These are phyloP conservation scores for Cochlearia excelsa DNA, from an alignment of 345 rosid genomes.

Conservation along the genomic window DNA sequence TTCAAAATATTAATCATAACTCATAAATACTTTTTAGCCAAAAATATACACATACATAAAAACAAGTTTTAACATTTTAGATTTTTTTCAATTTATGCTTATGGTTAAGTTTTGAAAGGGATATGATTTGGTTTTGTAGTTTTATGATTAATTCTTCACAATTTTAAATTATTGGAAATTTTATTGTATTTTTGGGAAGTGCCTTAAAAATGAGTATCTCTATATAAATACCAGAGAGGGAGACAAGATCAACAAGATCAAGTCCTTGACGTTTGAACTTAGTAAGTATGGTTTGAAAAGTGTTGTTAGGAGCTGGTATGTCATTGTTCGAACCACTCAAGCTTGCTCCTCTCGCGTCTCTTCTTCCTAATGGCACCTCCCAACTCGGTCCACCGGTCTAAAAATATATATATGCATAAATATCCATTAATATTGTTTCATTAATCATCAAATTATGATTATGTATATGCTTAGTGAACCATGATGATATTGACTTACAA, in stretches of 20 bases:
- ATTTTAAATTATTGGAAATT: too few relatives aligned
- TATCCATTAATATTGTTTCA: not conserved
- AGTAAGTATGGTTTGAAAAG: constrained; percentile 60
- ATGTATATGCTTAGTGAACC: not conserved
- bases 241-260: constrained; percentile 68
- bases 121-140: too few relatives aligned
- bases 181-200: too few relatives aligned
- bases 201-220: too few relatives aligned
- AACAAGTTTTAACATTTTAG: too few relatives aligned
- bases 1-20: too few relatives aligned
- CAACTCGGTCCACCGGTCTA: constrained; percentile 89
- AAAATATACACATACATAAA: too few relatives aligned
- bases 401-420: too few relatives aligned
- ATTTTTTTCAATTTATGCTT: too few relatives aligned
- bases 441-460: not conserved
- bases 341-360: constrained; percentile 75
- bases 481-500: constrained; percentile 41
- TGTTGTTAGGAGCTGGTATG: constrained; percentile 72
- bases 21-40: too few relatives aligned
- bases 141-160: too few relatives aligned
- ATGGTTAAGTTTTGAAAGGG: too few relatives aligned
- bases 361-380: constrained; percentile 85
- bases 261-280: constrained; percentile 68
- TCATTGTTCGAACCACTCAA: constrained; percentile 72
- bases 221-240: constrained; percentile 60